Evolutionary conservation across 2,329 filamentous ascomycete species (phyloP).

Genomic region (Xylariaceae sp.): DNA sequence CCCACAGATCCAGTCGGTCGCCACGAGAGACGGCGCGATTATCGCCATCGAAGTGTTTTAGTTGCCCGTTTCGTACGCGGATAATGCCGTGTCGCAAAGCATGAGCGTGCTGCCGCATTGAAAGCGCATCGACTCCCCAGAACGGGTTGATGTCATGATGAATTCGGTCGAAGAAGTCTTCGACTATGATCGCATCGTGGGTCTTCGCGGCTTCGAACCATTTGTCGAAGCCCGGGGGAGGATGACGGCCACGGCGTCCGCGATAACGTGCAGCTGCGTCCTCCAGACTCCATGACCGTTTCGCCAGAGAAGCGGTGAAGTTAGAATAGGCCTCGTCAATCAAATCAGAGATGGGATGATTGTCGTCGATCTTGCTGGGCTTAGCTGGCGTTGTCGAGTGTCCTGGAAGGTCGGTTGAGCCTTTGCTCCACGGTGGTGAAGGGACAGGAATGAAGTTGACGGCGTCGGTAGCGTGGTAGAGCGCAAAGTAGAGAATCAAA

Average conservation of each 20-base stretch:
- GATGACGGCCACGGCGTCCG: slow-evolving; percentile 52
- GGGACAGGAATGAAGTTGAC: not conserved
- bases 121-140: slow-evolving; percentile 48
- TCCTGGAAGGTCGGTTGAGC: not conserved
- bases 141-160: slow-evolving; percentile 59
- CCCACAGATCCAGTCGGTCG: slow-evolving; percentile 40
- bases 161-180: slow-evolving; percentile 61
- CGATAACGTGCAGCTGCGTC: slow-evolving; percentile 53
- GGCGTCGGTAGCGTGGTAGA: not conserved
- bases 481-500: not conserved
- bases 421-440: not conserved
- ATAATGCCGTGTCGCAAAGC: slow-evolving; percentile 27
- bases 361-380: not conserved
- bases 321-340: not conserved
- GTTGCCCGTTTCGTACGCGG: slow-evolving; percentile 42
- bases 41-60: slow-evolving; percentile 32
- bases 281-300: slow-evolving; percentile 44
- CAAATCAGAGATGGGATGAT: slow-evolving; percentile 3
- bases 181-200: slow-evolving; percentile 51
- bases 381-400: not conserved
- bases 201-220: slow-evolving; percentile 54
- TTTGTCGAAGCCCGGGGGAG: slow-evolving; percentile 56
- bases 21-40: slow-evolving; percentile 19
- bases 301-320: slow-evolving; percentile 25
- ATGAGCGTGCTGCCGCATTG: slow-evolving; percentile 36